Conservation (phyloP, 192 early-diverging fungal species). For the Haplosporangium gracile region DNA sequence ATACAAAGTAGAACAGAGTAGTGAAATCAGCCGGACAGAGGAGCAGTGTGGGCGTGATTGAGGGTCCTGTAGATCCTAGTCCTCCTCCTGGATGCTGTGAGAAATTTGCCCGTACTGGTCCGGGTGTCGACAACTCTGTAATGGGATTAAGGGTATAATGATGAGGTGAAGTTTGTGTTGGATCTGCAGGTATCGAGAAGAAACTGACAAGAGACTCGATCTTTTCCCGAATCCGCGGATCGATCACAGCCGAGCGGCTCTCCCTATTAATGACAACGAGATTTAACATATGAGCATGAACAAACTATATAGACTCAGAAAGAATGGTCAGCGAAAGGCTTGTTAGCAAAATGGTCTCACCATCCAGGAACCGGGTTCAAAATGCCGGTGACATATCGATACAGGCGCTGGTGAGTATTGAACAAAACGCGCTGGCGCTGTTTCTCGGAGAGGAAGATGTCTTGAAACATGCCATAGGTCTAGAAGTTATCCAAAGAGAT, state of each 20-base stretch:
- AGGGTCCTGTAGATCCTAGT: constrained; percentile 8
- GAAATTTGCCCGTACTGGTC: constrained; percentile 2
- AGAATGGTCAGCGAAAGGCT: not conserved
- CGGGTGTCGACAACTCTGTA: constrained; percentile 26
- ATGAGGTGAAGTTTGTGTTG: not conserved
- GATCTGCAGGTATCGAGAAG: constrained; percentile 8
- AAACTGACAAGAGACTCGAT: constrained; percentile 24
- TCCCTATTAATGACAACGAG: constrained; percentile 16
- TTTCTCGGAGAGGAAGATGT: constrained; percentile 48
- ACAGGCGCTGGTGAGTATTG: constrained; percentile 53
- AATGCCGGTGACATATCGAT: constrained; percentile 53
- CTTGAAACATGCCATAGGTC: constrained; percentile 59
- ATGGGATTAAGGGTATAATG: constrained; percentile 43
- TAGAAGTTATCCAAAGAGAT: not conserved
- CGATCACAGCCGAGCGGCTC: constrained; percentile 18
- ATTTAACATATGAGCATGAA: not conserved
- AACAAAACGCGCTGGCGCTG: constrained; percentile 52
- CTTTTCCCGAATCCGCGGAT: constrained; percentile 31
- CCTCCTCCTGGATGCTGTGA: not conserved
- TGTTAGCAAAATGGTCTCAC: constrained; percentile 20
- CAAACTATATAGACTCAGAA: no score
- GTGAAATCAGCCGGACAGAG: constrained; percentile 58
- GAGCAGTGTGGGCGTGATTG: constrained; percentile 40
- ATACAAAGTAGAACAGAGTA: constrained; percentile 53
- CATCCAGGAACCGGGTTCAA: constrained; percentile 54